A percentile compares a stretch with the other conserved stretches of the same genome.
These are phyloP conservation scores for Eucalyptus erythrocorys DNA, from an alignment of 345 rosid species.

Conservation along the genomic window DNA sequence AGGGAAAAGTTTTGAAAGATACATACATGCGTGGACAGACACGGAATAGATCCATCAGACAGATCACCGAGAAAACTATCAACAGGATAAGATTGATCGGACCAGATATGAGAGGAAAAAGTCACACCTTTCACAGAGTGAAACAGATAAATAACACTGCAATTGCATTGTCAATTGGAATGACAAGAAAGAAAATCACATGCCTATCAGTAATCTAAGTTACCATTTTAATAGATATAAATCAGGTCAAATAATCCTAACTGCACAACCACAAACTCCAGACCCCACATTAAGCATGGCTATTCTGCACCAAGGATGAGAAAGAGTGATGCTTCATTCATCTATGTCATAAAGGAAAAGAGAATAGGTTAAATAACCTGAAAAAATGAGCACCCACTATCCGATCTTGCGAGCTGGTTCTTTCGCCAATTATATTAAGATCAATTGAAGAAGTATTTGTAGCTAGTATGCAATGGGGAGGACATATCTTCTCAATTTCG, in stretches of 20 bases:
- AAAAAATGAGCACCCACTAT: slow-evolving; percentile 95
- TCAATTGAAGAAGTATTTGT: slow-evolving; percentile 86
- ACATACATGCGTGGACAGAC: not conserved
- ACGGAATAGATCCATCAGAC: not conserved
- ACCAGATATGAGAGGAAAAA: not conserved
- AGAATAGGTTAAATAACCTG: slow-evolving; percentile 32
- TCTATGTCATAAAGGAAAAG: not conserved
- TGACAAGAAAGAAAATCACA: not conserved
- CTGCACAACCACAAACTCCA: not conserved
- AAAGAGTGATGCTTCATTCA: not conserved
- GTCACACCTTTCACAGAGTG: not conserved
- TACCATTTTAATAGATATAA: not conserved
- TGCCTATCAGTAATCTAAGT: not conserved
- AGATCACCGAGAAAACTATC: not conserved
- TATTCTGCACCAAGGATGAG: not conserved
- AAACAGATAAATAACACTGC: not conserved
- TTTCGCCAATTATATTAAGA: slow-evolving; percentile 67
- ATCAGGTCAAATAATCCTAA: not conserved
- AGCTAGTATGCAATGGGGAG: slow-evolving; percentile 86
- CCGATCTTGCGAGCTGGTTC: slow-evolving; percentile 66
- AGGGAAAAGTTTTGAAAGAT: not conserved
- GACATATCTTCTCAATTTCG: slow-evolving; percentile 74
- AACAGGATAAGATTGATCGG: not conserved
- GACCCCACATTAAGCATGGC: not conserved
- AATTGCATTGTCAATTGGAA: not conserved